Evolutionary conservation across 192 early-diverging fungal genomes (phyloP).

Genomic region (Polychytrium aggregatum): DNA sequence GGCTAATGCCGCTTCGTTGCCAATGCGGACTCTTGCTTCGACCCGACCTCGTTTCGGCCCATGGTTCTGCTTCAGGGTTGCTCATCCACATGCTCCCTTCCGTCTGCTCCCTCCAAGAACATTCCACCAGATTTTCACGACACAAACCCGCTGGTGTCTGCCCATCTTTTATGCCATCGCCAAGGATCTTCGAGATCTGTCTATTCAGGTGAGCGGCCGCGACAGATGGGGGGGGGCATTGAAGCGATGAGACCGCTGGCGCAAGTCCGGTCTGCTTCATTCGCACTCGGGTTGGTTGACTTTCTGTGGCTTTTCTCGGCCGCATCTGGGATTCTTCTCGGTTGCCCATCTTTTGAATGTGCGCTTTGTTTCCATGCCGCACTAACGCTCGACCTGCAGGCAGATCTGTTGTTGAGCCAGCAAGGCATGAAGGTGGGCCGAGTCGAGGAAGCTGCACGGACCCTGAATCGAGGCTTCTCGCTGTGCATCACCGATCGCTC

Average conservation of each 20-base stretch:
- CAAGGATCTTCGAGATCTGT: slow-evolving; percentile 39
- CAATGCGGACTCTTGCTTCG: too few species aligned
- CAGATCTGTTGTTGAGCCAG: slow-evolving; percentile 32
- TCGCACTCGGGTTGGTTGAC: too few species aligned
- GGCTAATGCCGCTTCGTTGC: too few species aligned
- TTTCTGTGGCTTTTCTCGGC: too few species aligned
- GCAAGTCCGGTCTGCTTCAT: too few species aligned
- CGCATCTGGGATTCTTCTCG: too few species aligned
- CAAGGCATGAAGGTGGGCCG: slow-evolving; percentile 34
- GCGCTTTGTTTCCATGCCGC: neutral
- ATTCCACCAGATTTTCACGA: slow-evolving; percentile 37
- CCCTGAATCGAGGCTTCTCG: slow-evolving; percentile 82
- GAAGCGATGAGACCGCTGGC: too few species aligned
- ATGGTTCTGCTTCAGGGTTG: neutral
- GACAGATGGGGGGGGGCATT: too few species aligned
- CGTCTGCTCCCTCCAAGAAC: slow-evolving; percentile 12
- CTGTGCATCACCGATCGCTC: slow-evolving; percentile 75
- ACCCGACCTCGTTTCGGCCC: too few species aligned
- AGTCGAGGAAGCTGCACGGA: slow-evolving; percentile 74
- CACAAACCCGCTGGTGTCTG: slow-evolving; percentile 43
- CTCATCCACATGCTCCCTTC: neutral
- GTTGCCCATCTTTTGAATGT: neutral
- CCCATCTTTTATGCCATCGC: slow-evolving; percentile 50
- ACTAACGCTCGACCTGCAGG: slow-evolving; percentile 12
- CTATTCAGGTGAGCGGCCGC: slow-evolving; percentile 25